Conservation (phyloP, 805 yeast species). For the Clavispora phyllophila region DNA sequence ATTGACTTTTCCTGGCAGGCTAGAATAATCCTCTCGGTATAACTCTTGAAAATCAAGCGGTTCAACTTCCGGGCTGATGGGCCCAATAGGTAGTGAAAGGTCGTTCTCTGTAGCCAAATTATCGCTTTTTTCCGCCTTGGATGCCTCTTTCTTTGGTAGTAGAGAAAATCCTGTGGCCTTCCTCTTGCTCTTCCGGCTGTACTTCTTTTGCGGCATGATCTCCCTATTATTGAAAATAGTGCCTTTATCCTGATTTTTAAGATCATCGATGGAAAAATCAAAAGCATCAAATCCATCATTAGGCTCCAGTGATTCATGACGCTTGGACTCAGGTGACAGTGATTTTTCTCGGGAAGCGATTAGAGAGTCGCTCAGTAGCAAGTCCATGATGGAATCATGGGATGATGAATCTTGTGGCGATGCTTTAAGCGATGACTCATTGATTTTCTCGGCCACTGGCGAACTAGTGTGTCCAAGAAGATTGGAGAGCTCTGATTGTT, state of each 20-base stretch:
- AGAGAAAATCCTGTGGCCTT: neutral
- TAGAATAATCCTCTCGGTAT: neutral
- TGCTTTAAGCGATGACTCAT: neutral
- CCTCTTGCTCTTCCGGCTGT: neutral
- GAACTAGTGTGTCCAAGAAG: neutral
- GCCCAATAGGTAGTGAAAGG: neutral
- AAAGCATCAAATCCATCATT: conserved; percentile 5
- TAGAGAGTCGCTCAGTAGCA: neutral
- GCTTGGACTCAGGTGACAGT: neutral
- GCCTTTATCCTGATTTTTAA: conserved; percentile 6
- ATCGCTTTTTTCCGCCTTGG: neutral
- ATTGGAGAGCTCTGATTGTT: neutral
- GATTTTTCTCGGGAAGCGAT: neutral
- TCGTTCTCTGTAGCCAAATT: too few relatives aligned
- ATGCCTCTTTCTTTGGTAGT: neutral
- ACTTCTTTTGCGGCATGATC: neutral
- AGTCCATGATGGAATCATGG: neutral
- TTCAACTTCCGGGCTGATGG: neutral
- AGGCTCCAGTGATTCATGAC: neutral
- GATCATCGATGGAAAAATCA: conserved; percentile 15
- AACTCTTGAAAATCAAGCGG: neutral
- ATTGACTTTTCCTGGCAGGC: neutral
- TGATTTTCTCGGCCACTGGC: neutral
- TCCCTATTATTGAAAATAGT: conserved; percentile 7
- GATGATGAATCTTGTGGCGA: neutral